Evolutionary conservation across 2,329 filamentous ascomycete genomes (phyloP).

Genomic region (Sporothrix euskadiensis): DNA sequence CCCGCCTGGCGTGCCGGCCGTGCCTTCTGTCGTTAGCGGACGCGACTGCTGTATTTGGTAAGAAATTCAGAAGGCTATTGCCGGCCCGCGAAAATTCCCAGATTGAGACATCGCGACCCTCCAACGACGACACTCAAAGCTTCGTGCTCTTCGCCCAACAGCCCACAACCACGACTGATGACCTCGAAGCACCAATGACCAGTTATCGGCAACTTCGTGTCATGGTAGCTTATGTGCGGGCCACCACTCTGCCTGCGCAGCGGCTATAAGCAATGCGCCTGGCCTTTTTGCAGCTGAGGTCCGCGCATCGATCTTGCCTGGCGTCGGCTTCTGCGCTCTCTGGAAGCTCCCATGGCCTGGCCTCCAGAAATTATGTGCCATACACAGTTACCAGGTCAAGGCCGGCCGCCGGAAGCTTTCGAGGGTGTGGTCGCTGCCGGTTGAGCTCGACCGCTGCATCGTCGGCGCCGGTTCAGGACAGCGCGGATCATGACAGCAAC

Average conservation of each 20-base stretch:
- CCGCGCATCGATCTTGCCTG: constrained; percentile 20
- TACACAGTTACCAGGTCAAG: background rate
- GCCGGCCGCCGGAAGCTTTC: background rate
- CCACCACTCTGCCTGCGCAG: constrained; percentile 23
- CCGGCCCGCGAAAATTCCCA: background rate
- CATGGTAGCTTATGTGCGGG: constrained; percentile 28
- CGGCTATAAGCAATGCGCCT: constrained; percentile 33
- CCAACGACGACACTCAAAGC: background rate
- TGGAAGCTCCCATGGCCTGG: background rate
- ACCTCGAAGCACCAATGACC: background rate
- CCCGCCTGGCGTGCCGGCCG: too few relatives aligned
- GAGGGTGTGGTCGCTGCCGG: background rate
- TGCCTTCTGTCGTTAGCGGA: background rate
- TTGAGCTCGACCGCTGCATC: background rate
- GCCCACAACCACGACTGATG: background rate
- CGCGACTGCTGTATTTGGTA: constrained; percentile 5
- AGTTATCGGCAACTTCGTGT: background rate
- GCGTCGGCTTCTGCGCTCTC: background rate
- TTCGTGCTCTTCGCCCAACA: background rate
- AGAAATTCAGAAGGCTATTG: background rate
- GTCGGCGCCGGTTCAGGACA: background rate
- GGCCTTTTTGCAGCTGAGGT: constrained; percentile 28
- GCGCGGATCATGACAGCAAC: background rate
- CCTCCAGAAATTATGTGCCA: background rate
- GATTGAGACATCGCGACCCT: background rate